These are phyloP conservation scores for Pichia norvegensis DNA, from an alignment of 1,139 yeast species.

Conservation along the genomic window DNA sequence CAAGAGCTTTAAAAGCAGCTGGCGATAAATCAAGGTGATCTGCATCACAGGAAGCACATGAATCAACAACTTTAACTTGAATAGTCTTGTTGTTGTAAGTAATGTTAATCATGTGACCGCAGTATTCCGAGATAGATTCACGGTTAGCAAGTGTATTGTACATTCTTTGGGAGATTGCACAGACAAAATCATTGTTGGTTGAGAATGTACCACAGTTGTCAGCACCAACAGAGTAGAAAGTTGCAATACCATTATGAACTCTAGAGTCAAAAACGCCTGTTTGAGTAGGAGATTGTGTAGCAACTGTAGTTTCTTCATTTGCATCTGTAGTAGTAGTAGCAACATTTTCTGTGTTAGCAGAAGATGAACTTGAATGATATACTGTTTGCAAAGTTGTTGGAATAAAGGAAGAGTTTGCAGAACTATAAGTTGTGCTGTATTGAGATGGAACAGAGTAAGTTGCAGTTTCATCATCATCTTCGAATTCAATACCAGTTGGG, in stretches of 20 bases:
- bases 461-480: not conserved
- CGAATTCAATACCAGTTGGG: constrained; percentile 5
- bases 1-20: constrained; percentile 42
- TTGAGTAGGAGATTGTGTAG: constrained; percentile 3
- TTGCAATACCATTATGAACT: constrained; percentile 29
- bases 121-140: constrained; percentile 32
- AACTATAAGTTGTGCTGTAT: not conserved
- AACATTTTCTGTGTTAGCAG: not conserved
- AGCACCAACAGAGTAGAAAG: constrained; percentile 27
- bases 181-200: constrained; percentile 26
- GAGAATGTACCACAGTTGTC: constrained; percentile 32
- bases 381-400: constrained; percentile 5
- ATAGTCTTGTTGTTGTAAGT: constrained; percentile 38
- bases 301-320: not conserved
- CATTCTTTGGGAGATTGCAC: constrained; percentile 28
- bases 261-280: constrained; percentile 3
- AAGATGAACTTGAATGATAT: too few species aligned
- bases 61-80: constrained; percentile 45
- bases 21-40: constrained; percentile 48
- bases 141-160: constrained; percentile 24
- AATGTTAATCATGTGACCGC: constrained; percentile 43
- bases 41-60: constrained; percentile 43
- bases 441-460: not conserved
- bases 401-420: not conserved
- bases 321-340: constrained; percentile 1